Evolutionary conservation across 768 basidiomycete species (phyloP), one percentile per base, ranked within the genome.

Genomic region (Panaeolus papilionaceus): DNA sequence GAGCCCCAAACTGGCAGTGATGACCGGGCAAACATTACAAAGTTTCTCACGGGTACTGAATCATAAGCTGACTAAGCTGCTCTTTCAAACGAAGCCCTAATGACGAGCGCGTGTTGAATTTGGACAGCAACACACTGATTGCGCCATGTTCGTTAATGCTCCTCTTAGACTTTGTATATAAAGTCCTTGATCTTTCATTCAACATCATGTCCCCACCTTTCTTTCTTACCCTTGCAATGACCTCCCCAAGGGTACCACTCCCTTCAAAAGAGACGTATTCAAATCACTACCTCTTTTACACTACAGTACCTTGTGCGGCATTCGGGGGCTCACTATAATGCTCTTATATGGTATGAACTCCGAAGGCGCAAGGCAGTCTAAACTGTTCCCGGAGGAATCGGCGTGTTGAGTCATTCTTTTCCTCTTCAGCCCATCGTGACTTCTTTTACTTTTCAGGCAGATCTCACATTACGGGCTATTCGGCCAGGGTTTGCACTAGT

Each of bases 81-180:
- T 58, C 20, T 2, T 28, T 37, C 12, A 28, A 58, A 28, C 28
- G 54, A 58, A 37, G 54, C 12, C 16, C 16, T 33, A 28, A 58
- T 58, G 54, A 37, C 54, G 54, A 58, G 54, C 54, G 47, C n/a
- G 47, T 49, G 47, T 49, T 49, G 47, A 49, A 49, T 58, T 58
- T 58, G 4, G 10, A 28, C 54, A 37, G 16, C 28, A 12, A 4
- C 26, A 14, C 28, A 28, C 9, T 18, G 16, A 58, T 58, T 58
- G 54, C 54, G 54, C 54, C 54, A 58, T 58, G 54, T 33, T 58
- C 54, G 54, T 33, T 16, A 58, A 58, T 58, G 3, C 6, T 58
- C 5, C 54, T 33, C 8, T 11, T 58, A 37, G 26, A 28, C 28
- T 6, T 12, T 23, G 12, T 58, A 37, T 58, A 58, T n/a, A 58